A percentile compares a stretch with the other conserved stretches of the same genome.
These are phyloP conservation scores for Mucor velutinosus DNA, from an alignment of 371 early-diverging fungal species.

Conservation along the genomic window DNA sequence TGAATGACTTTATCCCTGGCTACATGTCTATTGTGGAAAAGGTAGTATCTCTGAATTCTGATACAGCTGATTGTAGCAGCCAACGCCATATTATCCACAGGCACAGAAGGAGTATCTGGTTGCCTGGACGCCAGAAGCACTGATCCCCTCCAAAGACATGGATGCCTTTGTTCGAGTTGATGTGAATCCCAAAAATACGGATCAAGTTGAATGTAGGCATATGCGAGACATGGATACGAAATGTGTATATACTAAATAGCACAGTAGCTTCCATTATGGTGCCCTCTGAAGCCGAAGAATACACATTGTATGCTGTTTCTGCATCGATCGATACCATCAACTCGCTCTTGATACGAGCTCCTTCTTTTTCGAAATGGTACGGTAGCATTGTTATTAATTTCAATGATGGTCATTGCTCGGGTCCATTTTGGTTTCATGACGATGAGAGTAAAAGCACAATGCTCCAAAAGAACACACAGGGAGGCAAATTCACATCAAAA, in stretches of 20 bases:
- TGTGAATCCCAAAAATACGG: constrained; percentile 30
- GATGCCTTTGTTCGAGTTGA: constrained; percentile 48
- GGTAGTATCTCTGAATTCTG: constrained; percentile 5
- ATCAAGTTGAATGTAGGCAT: constrained; percentile 24
- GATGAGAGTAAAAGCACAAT: constrained; percentile 54
- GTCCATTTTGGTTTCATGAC: constrained; percentile 54
- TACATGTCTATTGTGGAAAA: constrained; percentile 48
- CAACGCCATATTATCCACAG: constrained; percentile 10
- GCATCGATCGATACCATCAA: constrained; percentile 28
- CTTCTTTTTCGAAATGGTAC: constrained; percentile 51
- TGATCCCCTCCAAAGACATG: constrained; percentile 39
- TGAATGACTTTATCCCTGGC: constrained; percentile 41
- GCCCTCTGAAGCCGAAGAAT: constrained; percentile 22
- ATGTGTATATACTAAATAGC: too few relatives aligned
- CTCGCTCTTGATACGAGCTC: constrained; percentile 41
- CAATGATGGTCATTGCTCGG: constrained; percentile 38
- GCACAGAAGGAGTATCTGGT: constrained; percentile 35
- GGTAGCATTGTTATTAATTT: constrained; percentile 48
- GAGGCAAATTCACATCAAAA: constrained; percentile 31
- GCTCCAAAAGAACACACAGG: constrained; percentile 47
- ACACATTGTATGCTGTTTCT: constrained; percentile 41
- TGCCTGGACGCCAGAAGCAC: constrained; percentile 52
- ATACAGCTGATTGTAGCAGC: not conserved
- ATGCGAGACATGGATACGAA: not conserved
- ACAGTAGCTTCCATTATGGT: constrained; percentile 24